Conservation (phyloP, 108 stramenopile species). For the Conticribra guillardii region DNA sequence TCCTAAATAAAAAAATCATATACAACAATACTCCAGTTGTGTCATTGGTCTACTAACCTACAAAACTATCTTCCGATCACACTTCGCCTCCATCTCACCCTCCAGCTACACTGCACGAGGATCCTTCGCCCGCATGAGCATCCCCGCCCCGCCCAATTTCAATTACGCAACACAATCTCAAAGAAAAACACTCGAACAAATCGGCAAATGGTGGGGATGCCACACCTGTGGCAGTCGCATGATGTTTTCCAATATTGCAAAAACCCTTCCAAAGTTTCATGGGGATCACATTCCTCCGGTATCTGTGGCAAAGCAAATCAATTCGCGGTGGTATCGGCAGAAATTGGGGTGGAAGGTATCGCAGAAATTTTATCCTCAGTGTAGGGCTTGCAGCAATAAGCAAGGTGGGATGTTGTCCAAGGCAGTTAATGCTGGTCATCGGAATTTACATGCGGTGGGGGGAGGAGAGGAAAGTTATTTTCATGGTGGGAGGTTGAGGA, state of each 20-base stretch:
- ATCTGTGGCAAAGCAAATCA: slow-evolving; percentile 71
- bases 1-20: too few species aligned
- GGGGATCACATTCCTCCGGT: slow-evolving; percentile 93
- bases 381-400: slow-evolving; percentile 66
- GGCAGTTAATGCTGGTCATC: slow-evolving; percentile 51
- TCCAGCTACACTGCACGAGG: slow-evolving; percentile 78
- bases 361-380: slow-evolving; percentile 89
- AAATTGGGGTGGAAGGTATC: slow-evolving; percentile 47
- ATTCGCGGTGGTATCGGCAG: slow-evolving; percentile 57
- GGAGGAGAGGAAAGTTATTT: slow-evolving; percentile 66
- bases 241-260: slow-evolving; percentile 29
- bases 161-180: slow-evolving; percentile 76
- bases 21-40: slow-evolving; percentile 60
- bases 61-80: slow-evolving; percentile 69
- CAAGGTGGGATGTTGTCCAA: slow-evolving; percentile 74
- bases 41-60: slow-evolving; percentile 72
- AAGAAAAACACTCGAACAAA: slow-evolving; percentile 51
- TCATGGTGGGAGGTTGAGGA: slow-evolving; percentile 65
- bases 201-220: slow-evolving; percentile 76
- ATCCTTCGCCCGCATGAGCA: slow-evolving; percentile 70
- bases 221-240: slow-evolving; percentile 87
- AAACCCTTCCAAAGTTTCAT: slow-evolving; percentile 50
- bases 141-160: slow-evolving; percentile 62
- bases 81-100: slow-evolving; percentile 82
- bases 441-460: slow-evolving; percentile 61